These are phyloP conservation scores for Ascochyta viciae-villosae DNA, from an alignment of 2,329 filamentous ascomycete species.

Conservation along the genomic window DNA sequence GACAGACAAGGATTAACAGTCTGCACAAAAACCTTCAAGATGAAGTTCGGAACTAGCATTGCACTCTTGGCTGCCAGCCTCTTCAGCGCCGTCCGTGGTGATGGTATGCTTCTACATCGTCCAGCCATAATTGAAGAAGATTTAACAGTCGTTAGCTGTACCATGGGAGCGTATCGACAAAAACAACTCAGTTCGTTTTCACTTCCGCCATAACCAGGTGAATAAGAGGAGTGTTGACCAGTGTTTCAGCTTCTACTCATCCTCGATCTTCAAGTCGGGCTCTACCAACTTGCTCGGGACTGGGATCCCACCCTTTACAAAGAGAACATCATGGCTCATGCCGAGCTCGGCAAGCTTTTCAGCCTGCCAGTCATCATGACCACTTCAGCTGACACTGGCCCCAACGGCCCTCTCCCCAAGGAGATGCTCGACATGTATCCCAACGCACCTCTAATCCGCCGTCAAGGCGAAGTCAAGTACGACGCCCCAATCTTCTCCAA, in stretches of 20 bases:
- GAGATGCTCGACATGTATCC: slow-evolving; percentile 75
- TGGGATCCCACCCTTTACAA: slow-evolving; percentile 70
- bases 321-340: slow-evolving; percentile 72
- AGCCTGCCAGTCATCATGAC: slow-evolving; percentile 73
- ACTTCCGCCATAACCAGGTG: background rate
- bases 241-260: slow-evolving; percentile 60
- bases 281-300: slow-evolving; percentile 68
- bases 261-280: slow-evolving; percentile 66
- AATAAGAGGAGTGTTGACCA: background rate
- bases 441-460: slow-evolving; percentile 68
- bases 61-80: slow-evolving; percentile 38
- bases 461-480: slow-evolving; percentile 73
- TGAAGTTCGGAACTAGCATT: slow-evolving; percentile 42
- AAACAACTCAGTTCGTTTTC: slow-evolving; percentile 47
- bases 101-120: slow-evolving; percentile 28
- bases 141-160: slow-evolving; percentile 40
- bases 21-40: slow-evolving; percentile 25
- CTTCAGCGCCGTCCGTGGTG: slow-evolving; percentile 38
- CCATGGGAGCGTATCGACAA: slow-evolving; percentile 53
- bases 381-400: slow-evolving; percentile 71
- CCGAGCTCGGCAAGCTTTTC: slow-evolving; percentile 70
- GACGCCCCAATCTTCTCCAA: background rate
- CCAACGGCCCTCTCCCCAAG: slow-evolving; percentile 74
- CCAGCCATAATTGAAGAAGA: background rate
- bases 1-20: slow-evolving; percentile 1